Evolutionary conservation across 2,329 filamentous ascomycete genomes (phyloP).

Genomic region (Aureobasidium sp.): DNA sequence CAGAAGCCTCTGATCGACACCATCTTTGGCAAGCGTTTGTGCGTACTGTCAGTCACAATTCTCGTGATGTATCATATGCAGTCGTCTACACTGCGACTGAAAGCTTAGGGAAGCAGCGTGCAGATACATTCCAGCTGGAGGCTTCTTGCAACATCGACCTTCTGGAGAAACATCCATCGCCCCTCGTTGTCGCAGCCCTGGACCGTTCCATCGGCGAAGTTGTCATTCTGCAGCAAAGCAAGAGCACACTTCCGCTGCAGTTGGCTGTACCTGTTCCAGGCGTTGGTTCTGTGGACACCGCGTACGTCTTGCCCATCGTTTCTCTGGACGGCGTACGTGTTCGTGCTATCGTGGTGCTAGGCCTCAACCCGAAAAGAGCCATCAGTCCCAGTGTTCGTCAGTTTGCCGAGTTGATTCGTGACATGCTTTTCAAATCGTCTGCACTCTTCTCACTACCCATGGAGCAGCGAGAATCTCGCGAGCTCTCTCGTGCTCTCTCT

Average conservation of each 20-base stretch:
- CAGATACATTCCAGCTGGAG: conserved; percentile 13
- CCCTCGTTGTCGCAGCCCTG: neutral
- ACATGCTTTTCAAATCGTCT: conserved; percentile 31
- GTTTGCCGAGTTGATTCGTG: conserved; percentile 28
- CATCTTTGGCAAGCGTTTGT: neutral
- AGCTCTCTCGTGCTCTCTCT: conserved; percentile 29
- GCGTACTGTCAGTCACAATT: neutral
- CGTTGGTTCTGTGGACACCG: neutral
- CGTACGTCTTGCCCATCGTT: conserved; percentile 14
- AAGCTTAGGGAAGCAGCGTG: neutral
- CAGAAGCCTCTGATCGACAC: neutral
- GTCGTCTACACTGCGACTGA: neutral
- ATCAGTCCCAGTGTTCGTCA: conserved; percentile 31
- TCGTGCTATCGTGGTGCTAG: conserved; percentile 31
- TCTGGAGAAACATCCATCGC: neutral
- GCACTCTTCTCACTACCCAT: conserved; percentile 24
- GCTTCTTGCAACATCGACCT: neutral
- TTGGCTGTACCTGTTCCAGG: neutral
- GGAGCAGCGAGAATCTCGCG: conserved; percentile 18
- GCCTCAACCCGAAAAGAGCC: conserved; percentile 30
- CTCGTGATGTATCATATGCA: neutral
- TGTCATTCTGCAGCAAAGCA: neutral
- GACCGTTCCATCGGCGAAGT: neutral
- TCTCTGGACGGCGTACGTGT: conserved; percentile 27
- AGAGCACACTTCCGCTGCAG: conserved; percentile 1